Conservation (phyloP, 306 rosid genomes). For the Dalbergia cochinchinensis region DNA sequence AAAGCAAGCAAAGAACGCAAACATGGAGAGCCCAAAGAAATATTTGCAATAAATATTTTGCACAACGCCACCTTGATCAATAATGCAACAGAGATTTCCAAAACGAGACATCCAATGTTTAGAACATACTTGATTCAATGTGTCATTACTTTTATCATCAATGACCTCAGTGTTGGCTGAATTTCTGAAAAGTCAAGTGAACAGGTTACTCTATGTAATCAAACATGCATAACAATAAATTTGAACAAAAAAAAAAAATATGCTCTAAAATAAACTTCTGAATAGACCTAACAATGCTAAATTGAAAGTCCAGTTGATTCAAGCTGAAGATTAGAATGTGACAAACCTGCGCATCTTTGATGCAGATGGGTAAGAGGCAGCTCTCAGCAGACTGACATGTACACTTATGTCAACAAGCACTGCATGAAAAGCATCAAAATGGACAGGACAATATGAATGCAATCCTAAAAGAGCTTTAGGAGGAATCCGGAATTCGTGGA, state of each 20-base stretch:
- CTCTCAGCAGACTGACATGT: slow-evolving; percentile 74
- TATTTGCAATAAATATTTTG: slow-evolving; percentile 20
- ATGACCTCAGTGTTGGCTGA: slow-evolving; percentile 47
- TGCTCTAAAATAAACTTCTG: slow-evolving; percentile 27
- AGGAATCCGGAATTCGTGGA: slow-evolving; percentile 90
- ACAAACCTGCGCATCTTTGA: slow-evolving; percentile 76
- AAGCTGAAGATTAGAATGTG: slow-evolving; percentile 41
- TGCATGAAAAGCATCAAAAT: slow-evolving; percentile 84
- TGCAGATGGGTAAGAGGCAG: slow-evolving; percentile 51
- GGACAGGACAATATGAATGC: slow-evolving; percentile 89
- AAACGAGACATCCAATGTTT: slow-evolving; percentile 18
- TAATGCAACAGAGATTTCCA: slow-evolving; percentile 24
- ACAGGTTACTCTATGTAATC: slow-evolving; percentile 35
- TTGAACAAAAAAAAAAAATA: slow-evolving; percentile 30
- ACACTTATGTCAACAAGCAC: slow-evolving; percentile 84
- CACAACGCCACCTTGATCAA: slow-evolving; percentile 37
- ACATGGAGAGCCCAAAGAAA: background rate
- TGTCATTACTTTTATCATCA: slow-evolving; percentile 42
- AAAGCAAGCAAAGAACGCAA: slow-evolving; percentile 20
- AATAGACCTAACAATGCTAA: slow-evolving; percentile 20
- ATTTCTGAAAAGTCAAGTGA: slow-evolving; percentile 56
- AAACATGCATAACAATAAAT: slow-evolving; percentile 21
- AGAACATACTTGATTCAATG: slow-evolving; percentile 63
- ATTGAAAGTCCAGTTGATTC: slow-evolving; percentile 34
- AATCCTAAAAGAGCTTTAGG: slow-evolving; percentile 86